Evolutionary conservation across 106 monocot species (phyloP).

Genomic region (Apostasia shenzhenica): DNA sequence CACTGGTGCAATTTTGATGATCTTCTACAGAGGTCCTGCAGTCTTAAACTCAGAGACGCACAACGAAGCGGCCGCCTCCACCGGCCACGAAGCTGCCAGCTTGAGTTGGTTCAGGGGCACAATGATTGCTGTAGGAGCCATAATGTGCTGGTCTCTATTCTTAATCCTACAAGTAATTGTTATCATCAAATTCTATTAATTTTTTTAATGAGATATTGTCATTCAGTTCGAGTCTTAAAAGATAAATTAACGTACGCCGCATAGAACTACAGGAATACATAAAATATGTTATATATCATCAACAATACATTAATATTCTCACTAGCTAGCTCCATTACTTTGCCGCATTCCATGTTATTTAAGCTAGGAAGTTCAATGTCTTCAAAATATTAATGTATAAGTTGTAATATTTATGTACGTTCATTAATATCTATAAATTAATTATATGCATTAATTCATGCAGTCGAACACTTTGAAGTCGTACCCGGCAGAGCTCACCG

Average conservation of each 20-base stretch:
- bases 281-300: too few relatives aligned
- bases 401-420: background rate
- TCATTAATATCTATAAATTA: background rate
- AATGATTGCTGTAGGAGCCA: constrained; percentile 29
- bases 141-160: constrained; percentile 53
- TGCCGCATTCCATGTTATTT: background rate
- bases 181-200: background rate
- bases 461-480: constrained; percentile 51
- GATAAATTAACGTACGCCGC: too few relatives aligned
- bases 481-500: constrained; percentile 66
- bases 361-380: background rate
- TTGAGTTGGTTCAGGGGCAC: constrained; percentile 35
- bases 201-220: too few relatives aligned
- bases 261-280: too few relatives aligned
- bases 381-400: background rate
- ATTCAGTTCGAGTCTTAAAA: too few relatives aligned
- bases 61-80: background rate
- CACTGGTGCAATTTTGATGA: constrained; percentile 51
- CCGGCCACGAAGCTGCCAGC: constrained; percentile 8
- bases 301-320: too few relatives aligned
- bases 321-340: too few relatives aligned
- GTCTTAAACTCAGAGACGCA: constrained; percentile 29
- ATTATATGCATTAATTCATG: background rate
- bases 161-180: constrained; percentile 54
- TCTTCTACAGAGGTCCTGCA: constrained; percentile 51